Evolutionary conservation across 345 rosid genomes (phyloP).

Genomic region (Capsella bursapastoris): DNA sequence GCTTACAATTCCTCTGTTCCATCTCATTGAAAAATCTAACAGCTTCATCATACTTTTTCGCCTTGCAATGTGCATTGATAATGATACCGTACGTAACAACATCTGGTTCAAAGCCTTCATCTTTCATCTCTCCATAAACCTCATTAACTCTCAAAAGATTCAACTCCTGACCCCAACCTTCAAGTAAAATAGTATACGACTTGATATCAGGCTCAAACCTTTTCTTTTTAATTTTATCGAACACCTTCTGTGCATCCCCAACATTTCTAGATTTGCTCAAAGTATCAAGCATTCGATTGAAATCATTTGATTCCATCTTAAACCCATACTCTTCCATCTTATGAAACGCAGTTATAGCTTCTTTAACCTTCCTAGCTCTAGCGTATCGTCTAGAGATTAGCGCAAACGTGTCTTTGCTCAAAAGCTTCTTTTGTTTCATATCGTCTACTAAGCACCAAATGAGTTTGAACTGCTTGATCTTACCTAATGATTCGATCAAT

Average conservation of each 20-base stretch:
- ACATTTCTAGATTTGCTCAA: constrained; percentile 74
- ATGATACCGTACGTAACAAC: constrained; percentile 78
- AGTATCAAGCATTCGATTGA: constrained; percentile 69
- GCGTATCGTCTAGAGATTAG: constrained; percentile 75
- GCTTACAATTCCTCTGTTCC: constrained; percentile 62
- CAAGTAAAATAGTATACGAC: constrained; percentile 74
- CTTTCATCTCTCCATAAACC: constrained; percentile 74
- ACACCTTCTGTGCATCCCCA: constrained; percentile 75
- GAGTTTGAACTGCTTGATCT: constrained; percentile 79
- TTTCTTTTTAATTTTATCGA: constrained; percentile 75
- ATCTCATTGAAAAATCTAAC: constrained; percentile 60
- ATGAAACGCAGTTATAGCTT: constrained; percentile 70
- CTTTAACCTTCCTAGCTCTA: constrained; percentile 69
- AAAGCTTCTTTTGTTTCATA: constrained; percentile 65
- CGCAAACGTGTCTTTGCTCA: constrained; percentile 76
- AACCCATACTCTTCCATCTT: constrained; percentile 78
- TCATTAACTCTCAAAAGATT: constrained; percentile 65
- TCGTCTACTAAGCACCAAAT: constrained; percentile 67
- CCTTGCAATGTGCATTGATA: constrained; percentile 73
- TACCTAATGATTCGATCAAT: constrained; percentile 77
- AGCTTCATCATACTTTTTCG: constrained; percentile 61
- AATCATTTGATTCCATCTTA: constrained; percentile 60
- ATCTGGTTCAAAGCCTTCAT: constrained; percentile 78
- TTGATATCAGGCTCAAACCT: constrained; percentile 70
- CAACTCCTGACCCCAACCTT: constrained; percentile 83